Percentiles rank a stretch among this genome's conserved stretches.
phyloP scores from a whole-genome alignment of 768 basidiomycete genomes.

The Terana coerulea region DNA sequence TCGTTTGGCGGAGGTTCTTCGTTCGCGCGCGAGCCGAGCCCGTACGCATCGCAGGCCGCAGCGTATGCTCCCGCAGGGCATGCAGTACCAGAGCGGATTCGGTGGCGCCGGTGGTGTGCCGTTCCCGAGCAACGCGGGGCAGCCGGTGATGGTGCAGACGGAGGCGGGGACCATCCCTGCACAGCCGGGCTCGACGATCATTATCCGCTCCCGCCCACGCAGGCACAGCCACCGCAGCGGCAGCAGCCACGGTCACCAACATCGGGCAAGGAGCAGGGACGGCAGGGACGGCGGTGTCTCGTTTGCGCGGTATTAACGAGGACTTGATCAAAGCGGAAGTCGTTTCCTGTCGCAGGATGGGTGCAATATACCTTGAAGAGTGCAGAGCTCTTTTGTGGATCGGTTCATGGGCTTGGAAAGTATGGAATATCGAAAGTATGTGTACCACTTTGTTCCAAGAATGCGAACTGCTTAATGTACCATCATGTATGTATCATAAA shows the following conservation, averaged over 20 bases:
- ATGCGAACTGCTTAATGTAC: background rate
- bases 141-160: conserved; percentile 1
- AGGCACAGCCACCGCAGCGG: conserved; percentile 3
- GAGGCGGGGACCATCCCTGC: conserved; percentile 9
- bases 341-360: no score
- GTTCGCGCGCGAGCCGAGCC: background rate
- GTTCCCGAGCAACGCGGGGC: background rate
- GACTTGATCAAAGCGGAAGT: background rate
- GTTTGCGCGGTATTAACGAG: background rate
- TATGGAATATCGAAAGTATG: background rate
- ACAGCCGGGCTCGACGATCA: conserved; percentile 22
- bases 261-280: background rate
- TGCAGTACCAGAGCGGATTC: no score
- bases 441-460: background rate
- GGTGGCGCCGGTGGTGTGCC: conserved; percentile 8
- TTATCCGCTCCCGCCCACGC: conserved; percentile 13
- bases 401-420: background rate
- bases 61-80: background rate
- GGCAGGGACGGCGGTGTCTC: background rate
- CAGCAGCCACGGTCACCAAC: background rate
- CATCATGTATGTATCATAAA: background rate
- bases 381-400: background rate
- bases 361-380: no score
- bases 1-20: conserved; percentile 1
- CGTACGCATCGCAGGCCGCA: background rate